phyloP scores from a whole-genome alignment of 2,329 filamentous ascomycete species.

The Penicillium sp. region DNA sequence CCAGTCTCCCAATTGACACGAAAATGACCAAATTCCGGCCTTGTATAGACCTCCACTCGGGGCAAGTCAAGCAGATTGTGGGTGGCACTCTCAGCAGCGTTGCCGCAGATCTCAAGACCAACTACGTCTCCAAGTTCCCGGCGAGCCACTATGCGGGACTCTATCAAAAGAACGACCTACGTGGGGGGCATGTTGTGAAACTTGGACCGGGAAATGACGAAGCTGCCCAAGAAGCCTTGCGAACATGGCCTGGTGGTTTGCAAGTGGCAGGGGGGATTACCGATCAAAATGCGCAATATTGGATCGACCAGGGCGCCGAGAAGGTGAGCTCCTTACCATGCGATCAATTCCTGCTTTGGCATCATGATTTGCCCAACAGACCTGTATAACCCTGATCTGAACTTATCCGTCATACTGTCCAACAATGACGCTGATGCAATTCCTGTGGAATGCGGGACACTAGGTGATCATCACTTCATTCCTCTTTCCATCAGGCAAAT shows the following conservation, averaged over 20 bases:
- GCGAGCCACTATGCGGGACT: slow-evolving; percentile 76
- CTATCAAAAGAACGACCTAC: slow-evolving; percentile 71
- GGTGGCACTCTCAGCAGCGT: slow-evolving; percentile 80
- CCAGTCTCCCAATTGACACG: slow-evolving; percentile 4
- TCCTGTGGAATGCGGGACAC: slow-evolving; percentile 23
- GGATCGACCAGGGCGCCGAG: slow-evolving; percentile 84
- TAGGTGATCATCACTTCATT: slow-evolving; percentile 97
- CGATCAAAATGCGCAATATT: slow-evolving; percentile 76
- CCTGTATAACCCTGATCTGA: neutral
- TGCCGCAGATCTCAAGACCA: slow-evolving; percentile 72
- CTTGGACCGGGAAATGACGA: slow-evolving; percentile 82
- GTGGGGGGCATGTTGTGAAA: slow-evolving; percentile 93
- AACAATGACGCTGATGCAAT: slow-evolving; percentile 17
- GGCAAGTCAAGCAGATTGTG: slow-evolving; percentile 97
- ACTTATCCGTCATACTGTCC: slow-evolving; percentile 11
- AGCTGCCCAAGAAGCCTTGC: slow-evolving; percentile 73
- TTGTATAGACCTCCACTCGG: slow-evolving; percentile 96
- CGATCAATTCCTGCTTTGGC: neutral
- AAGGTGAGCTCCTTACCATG: slow-evolving; percentile 61
- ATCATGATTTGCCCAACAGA: neutral
- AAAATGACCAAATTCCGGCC: slow-evolving; percentile 90
- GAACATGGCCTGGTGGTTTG: slow-evolving; percentile 73
- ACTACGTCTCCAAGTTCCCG: slow-evolving; percentile 83
- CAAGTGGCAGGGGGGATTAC: slow-evolving; percentile 95
- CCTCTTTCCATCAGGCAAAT: slow-evolving; percentile 80